Conservation (phyloP, 768 basidiomycete genomes). For the Dioszegia hungarica region DNA sequence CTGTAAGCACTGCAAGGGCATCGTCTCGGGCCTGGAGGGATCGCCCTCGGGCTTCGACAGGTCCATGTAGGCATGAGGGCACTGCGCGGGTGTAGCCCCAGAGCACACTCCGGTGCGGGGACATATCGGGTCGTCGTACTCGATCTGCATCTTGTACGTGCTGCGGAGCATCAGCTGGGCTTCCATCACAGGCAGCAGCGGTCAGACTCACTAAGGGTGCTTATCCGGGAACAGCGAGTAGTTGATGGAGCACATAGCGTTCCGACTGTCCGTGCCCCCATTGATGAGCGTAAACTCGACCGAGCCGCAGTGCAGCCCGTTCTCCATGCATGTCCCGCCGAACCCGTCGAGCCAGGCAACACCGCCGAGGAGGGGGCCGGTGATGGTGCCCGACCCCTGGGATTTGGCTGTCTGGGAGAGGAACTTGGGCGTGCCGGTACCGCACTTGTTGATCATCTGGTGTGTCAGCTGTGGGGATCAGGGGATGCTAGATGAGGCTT, state of each 20-base stretch:
- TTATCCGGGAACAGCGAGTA: constrained; percentile 13
- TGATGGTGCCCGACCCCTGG: constrained; percentile 3
- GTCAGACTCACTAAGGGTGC: constrained; percentile 13
- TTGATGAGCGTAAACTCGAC: constrained; percentile 22
- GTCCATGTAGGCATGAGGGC: constrained; percentile 11
- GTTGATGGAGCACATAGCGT: constrained; percentile 5
- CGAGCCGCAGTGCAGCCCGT: constrained; percentile 11
- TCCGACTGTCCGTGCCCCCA: neutral
- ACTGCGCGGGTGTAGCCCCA: neutral
- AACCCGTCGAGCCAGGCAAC: constrained; percentile 17
- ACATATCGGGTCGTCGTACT: neutral
- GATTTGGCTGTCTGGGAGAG: constrained; percentile 12
- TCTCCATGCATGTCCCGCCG: constrained; percentile 1
- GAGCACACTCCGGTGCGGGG: constrained; percentile 5
- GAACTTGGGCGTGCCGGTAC: constrained; percentile 10
- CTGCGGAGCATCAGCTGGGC: neutral
- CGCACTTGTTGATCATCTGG: constrained; percentile 22
- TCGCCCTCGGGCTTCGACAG: too few species aligned
- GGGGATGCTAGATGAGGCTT: neutral
- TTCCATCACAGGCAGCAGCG: neutral
- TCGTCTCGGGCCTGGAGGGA: too few species aligned
- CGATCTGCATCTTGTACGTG: constrained; percentile 1
- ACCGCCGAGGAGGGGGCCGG: constrained; percentile 16
- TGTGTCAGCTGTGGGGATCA: neutral
- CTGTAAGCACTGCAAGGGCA: constrained; percentile 1